A percentile compares a stretch with the other conserved stretches of the same genome.
phyloP scores from a whole-genome alignment of 2,329 filamentous ascomycete genomes.

The Fusarium torreyae region DNA sequence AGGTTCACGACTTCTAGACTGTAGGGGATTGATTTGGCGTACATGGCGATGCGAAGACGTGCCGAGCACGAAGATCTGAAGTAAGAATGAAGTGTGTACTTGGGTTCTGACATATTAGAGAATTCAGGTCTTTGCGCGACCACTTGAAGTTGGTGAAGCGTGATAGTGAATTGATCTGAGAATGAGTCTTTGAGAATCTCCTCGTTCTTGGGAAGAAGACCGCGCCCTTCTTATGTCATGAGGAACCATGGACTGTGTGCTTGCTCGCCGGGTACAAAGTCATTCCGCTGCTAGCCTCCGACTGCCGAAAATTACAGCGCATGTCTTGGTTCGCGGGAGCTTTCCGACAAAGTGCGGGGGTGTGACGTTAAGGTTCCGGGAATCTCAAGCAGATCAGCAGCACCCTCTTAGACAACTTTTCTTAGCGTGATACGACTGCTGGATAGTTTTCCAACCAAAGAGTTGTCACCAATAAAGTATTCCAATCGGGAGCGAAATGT shows the following conservation, averaged over 20 bases:
- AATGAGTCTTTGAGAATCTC: rapidly evolving
- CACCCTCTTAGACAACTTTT: not conserved
- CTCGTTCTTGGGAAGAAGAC: not conserved
- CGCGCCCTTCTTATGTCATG: slow-evolving; percentile 44
- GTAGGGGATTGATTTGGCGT: slow-evolving; percentile 68
- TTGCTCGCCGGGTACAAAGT: not conserved
- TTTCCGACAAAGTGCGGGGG: slow-evolving; percentile 37
- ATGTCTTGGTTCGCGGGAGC: slow-evolving; percentile 8
- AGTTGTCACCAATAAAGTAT: not conserved
- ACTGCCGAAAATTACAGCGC: slow-evolving; percentile 29
- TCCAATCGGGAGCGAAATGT: no score
- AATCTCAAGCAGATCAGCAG: not conserved
- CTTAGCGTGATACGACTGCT: no score
- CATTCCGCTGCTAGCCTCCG: slow-evolving; percentile 36
- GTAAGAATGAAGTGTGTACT: slow-evolving; percentile 69
- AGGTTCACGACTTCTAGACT: slow-evolving; percentile 66
- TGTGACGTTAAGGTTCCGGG: not conserved
- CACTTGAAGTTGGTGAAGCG: no score
- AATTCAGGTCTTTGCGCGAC: not conserved
- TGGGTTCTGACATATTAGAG: slow-evolving; percentile 40
- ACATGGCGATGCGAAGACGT: slow-evolving; percentile 72
- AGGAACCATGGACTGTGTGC: not conserved
- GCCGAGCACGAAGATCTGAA: slow-evolving; percentile 75
- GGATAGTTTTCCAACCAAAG: not conserved
- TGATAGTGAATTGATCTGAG: not conserved